Conservation (phyloP, 2,329 filamentous ascomycete genomes). For the Thermoascus crustaceus region DNA sequence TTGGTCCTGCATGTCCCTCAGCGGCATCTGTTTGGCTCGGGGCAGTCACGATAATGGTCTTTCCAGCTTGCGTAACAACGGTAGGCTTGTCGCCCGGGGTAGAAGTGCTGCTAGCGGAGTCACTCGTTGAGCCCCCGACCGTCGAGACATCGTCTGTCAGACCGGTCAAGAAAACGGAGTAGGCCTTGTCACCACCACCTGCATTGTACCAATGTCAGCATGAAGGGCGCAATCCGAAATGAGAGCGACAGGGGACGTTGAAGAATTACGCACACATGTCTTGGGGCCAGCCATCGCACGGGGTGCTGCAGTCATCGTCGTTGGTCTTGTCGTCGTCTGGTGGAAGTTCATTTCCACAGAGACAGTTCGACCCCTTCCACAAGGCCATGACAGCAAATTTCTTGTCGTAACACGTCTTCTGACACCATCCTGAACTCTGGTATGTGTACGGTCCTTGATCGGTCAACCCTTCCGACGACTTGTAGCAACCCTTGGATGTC, state of each 20-base stretch:
- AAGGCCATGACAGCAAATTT: conserved; percentile 55
- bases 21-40: conserved; percentile 19
- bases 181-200: conserved; percentile 52
- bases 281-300: conserved; percentile 55
- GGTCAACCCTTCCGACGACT: conserved; percentile 37
- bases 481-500: conserved; percentile 45
- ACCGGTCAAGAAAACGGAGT: conserved; percentile 47
- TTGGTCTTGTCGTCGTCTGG: conserved; percentile 46
- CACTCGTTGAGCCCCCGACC: conserved; percentile 14
- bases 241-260: neutral
- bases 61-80: conserved; percentile 20
- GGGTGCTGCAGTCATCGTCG: conserved; percentile 54
- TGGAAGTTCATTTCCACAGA: conserved; percentile 64
- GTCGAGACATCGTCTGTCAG: conserved; percentile 30
- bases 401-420: conserved; percentile 40
- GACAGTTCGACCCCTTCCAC: conserved; percentile 56
- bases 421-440: conserved; percentile 50
- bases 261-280: conserved; percentile 54
- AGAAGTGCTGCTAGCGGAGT: conserved; percentile 12
- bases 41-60: conserved; percentile 30
- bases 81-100: conserved; percentile 39
- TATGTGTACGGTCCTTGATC: conserved; percentile 43
- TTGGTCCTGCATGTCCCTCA: conserved; percentile 40
- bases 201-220: conserved; percentile 17
- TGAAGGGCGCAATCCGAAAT: neutral